Evolutionary conservation across 495 filamentous ascomycete genomes (phyloP).

Genomic region (Talaromyces thailandensis): DNA sequence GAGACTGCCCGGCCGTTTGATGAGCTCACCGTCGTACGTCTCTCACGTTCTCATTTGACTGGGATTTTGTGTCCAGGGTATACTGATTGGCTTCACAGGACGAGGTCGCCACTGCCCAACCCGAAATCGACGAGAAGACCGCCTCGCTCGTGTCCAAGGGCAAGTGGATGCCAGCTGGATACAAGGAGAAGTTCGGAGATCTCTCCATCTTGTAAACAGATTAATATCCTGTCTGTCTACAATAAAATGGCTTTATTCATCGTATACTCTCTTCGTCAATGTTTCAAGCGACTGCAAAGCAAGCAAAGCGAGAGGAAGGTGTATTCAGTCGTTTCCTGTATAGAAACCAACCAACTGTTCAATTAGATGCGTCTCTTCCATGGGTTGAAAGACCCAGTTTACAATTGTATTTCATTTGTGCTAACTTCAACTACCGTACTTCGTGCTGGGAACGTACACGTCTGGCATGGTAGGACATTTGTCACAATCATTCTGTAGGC

Average conservation of each 20-base stretch:
- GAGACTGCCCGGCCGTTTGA: conserved; percentile 94
- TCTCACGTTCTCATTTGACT: neutral
- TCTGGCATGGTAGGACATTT: no score
- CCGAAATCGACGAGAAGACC: conserved; percentile 93
- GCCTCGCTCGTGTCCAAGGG: conserved; percentile 88
- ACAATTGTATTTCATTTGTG: conserved; percentile 3
- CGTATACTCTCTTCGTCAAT: neutral
- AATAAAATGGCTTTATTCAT: neutral
- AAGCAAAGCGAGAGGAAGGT: neutral
- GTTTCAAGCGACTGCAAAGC: neutral
- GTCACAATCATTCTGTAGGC: no score
- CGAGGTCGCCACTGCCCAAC: conserved; percentile 84
- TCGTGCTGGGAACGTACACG: neutral
- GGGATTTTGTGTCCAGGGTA: neutral
- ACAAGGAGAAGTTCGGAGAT: conserved; percentile 99
- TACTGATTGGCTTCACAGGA: conserved; percentile 50
- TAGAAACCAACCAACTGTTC: neutral
- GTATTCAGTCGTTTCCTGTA: neutral
- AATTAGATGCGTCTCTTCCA: neutral
- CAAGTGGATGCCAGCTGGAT: conserved; percentile 94
- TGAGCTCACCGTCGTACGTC: conserved; percentile 94
- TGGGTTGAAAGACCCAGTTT: neutral
- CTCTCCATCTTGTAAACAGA: conserved; percentile 73
- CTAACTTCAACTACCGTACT: neutral
- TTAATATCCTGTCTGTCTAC: neutral